Evolutionary conservation across 805 yeast genomes (phyloP), one percentile per base, ranked within the genome.

Genomic region (Saccharomyces mikatae): DNA sequence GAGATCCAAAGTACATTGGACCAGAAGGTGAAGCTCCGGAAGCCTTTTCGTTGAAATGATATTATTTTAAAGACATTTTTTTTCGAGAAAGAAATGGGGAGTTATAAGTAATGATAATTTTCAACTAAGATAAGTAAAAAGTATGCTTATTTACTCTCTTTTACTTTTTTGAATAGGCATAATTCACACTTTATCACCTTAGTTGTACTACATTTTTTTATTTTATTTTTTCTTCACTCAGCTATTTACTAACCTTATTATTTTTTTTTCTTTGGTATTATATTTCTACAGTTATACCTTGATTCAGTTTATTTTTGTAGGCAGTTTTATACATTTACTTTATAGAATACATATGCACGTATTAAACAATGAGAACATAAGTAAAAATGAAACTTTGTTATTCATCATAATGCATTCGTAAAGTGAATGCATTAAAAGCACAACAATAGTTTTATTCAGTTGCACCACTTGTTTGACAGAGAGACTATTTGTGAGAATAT

Each of bases 21-120:
- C 96, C 96, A 56, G 98, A 91, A 75, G 97, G 97, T 60, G 89
- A 85, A 72, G 96, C 96, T 52, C 97, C 97, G 67, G 76, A 73
- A 64, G 76, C 82, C 17, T 76, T 78, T 52, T 56, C 63, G 10
- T 24, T 58, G 53, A 58, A 61, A 44, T 59, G 52, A 47, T 10
- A 11, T 32, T 26, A 29, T 31, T 27, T 36, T 36, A 36, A 6
- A 36, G 44, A 36, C 44, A 36, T 36, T 36, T 36, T 32, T 36
- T 36, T 36, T 36, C 44, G 24, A 36, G 13, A 36, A 8, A 36
- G 44, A 17, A 17, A 17, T 6, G 22, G 21, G 44, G 24, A n/a
- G 44, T n/a, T 36, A 17, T 36, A 36, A 36, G 44, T 36, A 17
- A 17, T 17, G 10, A 17, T 36, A 36, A 6, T 36, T 36, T 17